Base-by-base conservation (phyloP, 2,329 filamentous ascomycete species). In the Corynespora cassiicola region DNA sequence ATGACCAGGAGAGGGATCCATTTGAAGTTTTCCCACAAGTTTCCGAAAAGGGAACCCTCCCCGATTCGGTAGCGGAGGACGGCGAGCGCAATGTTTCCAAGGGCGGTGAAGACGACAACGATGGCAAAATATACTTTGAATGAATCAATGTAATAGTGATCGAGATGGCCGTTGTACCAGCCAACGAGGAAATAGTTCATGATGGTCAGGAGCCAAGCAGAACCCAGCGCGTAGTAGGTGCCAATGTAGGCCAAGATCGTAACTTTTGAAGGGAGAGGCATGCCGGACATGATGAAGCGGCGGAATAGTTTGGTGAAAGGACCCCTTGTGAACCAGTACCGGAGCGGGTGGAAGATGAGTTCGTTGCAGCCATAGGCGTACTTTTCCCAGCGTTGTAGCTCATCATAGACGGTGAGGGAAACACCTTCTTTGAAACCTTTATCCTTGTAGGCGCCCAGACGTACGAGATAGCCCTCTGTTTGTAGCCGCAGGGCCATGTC, bases 71-170 rank as follows among this genome's bases (percentile, higher is more conserved):
- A 85, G 21, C 84, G 78, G 28, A 86, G 73, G 15, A 84, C 68
- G 3, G 82, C 84, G 7, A 87, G 74, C 10, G 80, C 67, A 33
- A 86, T 39, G 56, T 84, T 84, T 11, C 81, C 82, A 4, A 85
- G 66, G 4, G 74, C 75, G 33, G 79, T 82, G 71, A 87, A 88
- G 34, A 88, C 77, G 37, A 86, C 71, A 35, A 87, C 66, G 48
- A 87, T 78, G 9, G 77, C 75, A 52, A 85, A 75, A 63, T 79
- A 84, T 44, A 84, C 80, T 78, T 79, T 84, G 81, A 63, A 90
- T 14, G 82, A 86, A 69, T 89, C 85, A 53, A 89, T 75, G 63
- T 90, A 90, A 76, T 87, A 90, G 68, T 88, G 85, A 68, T 91
- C 87, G 14, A 91, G 78, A 63, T 85, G 85, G 21, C 84, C 84